Percentiles rank a stretch among this genome's conserved stretches.
phyloP scores from a whole-genome alignment of 148 eudicot genomes.

The Rhododendron simsii region DNA sequence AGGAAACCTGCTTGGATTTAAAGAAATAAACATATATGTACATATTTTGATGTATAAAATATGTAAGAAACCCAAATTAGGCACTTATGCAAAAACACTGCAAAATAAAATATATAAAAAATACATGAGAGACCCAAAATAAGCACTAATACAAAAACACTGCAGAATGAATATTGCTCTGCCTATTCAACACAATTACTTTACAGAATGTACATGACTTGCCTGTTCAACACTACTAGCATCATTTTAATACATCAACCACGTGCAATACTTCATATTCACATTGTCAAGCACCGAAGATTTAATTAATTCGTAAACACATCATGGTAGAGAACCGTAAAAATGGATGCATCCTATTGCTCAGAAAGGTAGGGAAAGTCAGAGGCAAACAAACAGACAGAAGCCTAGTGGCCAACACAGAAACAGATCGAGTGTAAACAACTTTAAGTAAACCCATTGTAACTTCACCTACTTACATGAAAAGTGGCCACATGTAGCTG shows the following conservation, averaged over 20 bases:
- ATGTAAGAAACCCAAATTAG: neutral
- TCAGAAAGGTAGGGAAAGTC: neutral
- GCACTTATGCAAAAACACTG: neutral
- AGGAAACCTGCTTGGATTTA: slow-evolving; percentile 71
- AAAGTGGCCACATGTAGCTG: neutral
- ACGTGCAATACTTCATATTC: neutral
- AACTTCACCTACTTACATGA: neutral
- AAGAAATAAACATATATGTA: neutral
- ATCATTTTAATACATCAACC: neutral
- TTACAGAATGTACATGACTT: neutral
- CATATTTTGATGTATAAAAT: neutral
- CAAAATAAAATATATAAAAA: neutral
- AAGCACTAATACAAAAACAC: neutral
- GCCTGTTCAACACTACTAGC: neutral
- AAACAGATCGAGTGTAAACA: neutral
- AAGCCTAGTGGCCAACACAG: neutral
- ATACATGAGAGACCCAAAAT: neutral
- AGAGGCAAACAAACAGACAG: neutral
- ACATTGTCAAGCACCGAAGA: neutral
- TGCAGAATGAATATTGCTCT: neutral
- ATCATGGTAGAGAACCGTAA: neutral
- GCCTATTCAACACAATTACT: neutral
- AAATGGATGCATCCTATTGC: neutral
- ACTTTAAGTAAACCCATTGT: neutral
- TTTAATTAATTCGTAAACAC: neutral